Conservation (phyloP, 306 rosid genomes). For the Prunus mume region DNA sequence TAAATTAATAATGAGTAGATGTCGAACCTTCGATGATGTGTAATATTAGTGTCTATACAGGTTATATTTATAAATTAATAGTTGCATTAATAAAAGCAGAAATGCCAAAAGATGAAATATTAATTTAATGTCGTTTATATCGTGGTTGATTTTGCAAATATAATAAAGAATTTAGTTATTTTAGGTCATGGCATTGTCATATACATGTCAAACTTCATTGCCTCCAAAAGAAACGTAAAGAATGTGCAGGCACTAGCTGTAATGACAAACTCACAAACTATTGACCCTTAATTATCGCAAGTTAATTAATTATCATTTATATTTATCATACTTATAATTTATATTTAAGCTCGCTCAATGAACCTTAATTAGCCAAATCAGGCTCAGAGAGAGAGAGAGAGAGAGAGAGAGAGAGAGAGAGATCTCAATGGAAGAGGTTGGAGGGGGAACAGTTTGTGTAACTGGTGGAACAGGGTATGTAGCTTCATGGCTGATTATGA, state of each 20-base stretch:
- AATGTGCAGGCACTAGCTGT: slow-evolving; percentile 8
- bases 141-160: neutral
- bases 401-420: slow-evolving; percentile 4
- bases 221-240: slow-evolving; percentile 5
- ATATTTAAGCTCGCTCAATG: neutral
- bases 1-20: no score
- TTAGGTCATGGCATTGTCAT: neutral
- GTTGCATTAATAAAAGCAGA: neutral
- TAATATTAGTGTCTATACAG: neutral
- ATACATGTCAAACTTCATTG: neutral
- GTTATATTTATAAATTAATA: neutral
- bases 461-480: slow-evolving; percentile 62
- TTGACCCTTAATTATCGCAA: slow-evolving; percentile 7
- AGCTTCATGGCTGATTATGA: slow-evolving; percentile 62
- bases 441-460: slow-evolving; percentile 54
- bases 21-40: neutral
- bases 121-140: neutral
- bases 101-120: neutral
- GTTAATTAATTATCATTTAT: neutral
- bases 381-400: neutral
- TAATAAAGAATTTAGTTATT: neutral
- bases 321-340: neutral
- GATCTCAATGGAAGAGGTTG: slow-evolving; percentile 25
- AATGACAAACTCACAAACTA: slow-evolving; percentile 8
- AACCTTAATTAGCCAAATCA: neutral